Evolutionary conservation across 177 flowering plant genomes (phyloP).

Genomic region (Vitis hybrid): DNA sequence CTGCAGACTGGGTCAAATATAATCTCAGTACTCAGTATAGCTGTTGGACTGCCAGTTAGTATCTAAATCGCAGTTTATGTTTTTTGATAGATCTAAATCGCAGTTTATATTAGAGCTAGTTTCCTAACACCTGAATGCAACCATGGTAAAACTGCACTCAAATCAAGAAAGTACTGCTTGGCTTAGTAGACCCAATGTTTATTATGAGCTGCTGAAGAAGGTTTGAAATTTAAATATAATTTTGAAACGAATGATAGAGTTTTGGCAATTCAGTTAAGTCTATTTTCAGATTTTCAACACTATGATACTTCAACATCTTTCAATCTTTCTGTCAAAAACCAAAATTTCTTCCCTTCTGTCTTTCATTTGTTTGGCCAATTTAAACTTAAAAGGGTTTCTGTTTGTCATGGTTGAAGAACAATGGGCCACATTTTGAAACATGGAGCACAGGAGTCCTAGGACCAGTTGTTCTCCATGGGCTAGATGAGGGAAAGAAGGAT

Average conservation of each 20-base stretch:
- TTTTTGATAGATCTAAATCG: too few relatives aligned
- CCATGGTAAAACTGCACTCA: slow-evolving; percentile 1
- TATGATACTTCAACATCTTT: neutral
- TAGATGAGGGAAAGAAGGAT: slow-evolving; percentile 45
- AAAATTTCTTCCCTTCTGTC: neutral
- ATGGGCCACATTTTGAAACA: slow-evolving; percentile 48
- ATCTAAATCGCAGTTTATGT: neutral
- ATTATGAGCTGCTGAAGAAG: neutral
- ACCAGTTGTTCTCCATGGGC: slow-evolving; percentile 48
- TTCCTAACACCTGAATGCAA: neutral
- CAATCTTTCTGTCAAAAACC: neutral
- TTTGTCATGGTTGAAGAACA: slow-evolving; percentile 28
- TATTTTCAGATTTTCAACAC: neutral
- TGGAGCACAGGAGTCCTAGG: slow-evolving; percentile 52
- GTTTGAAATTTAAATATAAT: neutral
- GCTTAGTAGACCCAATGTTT: neutral
- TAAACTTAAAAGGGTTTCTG: neutral
- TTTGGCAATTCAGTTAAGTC: neutral
- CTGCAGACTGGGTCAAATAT: slow-evolving; percentile 34
- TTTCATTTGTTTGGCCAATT: neutral
- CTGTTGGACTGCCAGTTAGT: slow-evolving; percentile 46
- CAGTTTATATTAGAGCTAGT: neutral
- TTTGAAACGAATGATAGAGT: neutral
- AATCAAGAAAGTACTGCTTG: neutral
- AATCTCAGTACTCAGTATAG: slow-evolving; percentile 37